These are phyloP conservation scores for Trypanosoma brucei DNA, from an alignment of 208 protist species.

Conservation along the genomic window DNA sequence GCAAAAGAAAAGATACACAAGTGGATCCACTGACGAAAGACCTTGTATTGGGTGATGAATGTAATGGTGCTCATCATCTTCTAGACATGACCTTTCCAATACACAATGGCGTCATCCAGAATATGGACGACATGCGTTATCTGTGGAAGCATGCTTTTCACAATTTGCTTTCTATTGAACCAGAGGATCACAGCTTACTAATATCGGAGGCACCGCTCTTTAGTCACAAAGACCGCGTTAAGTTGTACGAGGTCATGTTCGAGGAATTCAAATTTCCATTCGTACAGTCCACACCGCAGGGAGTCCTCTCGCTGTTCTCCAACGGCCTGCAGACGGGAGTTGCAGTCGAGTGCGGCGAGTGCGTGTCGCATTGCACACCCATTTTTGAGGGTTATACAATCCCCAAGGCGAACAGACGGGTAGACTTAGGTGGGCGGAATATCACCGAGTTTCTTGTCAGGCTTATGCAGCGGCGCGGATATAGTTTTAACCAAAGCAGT, in stretches of 20 bases:
- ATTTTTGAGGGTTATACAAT: conserved; percentile 95
- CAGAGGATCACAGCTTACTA: conserved; percentile 63
- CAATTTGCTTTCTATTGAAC: conserved; percentile 33
- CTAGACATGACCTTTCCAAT: conserved; percentile 95
- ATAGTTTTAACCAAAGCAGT: conserved; percentile 92
- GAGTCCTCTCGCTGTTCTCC: conserved; percentile 95
- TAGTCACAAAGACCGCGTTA: conserved; percentile 87
- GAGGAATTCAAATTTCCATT: conserved; percentile 93
- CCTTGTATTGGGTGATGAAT: conserved; percentile 94
- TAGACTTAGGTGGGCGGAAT: conserved; percentile 96
- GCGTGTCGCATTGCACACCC: conserved; percentile 97
- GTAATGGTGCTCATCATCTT: conserved; percentile 51
- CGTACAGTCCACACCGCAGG: conserved; percentile 89
- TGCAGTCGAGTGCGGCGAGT: conserved; percentile 97
- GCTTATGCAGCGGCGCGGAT: conserved; percentile 71
- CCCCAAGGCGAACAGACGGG: conserved; percentile 53
- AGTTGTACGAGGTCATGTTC: conserved; percentile 94
- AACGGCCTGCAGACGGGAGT: conserved; percentile 95
- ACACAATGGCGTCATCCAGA: conserved; percentile 94
- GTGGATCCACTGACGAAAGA: conserved; percentile 47
- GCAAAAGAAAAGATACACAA: conserved; percentile 24
- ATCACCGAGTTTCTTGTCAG: conserved; percentile 95
- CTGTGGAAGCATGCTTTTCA: conserved; percentile 96
- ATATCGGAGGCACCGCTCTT: conserved; percentile 96
- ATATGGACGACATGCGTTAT: conserved; percentile 96